Evolutionary conservation across 1,284 basidiomycete genomes (phyloP), one percentile per base, ranked within the genome.

Genomic region (Caloboletus inedulis): DNA sequence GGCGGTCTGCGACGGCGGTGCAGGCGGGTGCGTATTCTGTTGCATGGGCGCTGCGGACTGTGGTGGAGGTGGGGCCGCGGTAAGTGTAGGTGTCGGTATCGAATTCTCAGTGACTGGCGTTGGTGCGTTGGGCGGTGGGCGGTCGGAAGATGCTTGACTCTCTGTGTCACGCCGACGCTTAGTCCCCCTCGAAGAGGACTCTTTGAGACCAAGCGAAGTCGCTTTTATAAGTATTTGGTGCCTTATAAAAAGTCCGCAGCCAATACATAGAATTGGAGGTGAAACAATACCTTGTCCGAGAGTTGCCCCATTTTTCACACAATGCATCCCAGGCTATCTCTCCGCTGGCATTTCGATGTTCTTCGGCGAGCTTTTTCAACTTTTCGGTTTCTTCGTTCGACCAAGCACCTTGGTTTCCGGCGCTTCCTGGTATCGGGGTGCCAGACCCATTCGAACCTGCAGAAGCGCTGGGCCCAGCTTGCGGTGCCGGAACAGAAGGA

Each of bases 151-250:
- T n/a, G 57, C 8, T 18, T 68, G 67, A 23, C 68, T 61, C 2
- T 79, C 77, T 5, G 74, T 71, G 55, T 79, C 73, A 70, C 79
- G 74, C 42, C 83, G 77, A 39, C 87, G 77, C 62, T 89, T 89
- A 21, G 75, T 73, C 1, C 80, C 82, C 34, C 84, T 71, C 1
- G 79, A 81, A 5, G 85, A 81, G 54, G 83, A 87, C 59, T 87
- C 85, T 67, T 89, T 89, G 39, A 90, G 71, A 6, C 84, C 83
- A 25, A 90, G 68, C n/a, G 77, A 73, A 1, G 85, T 89, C 4
- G 87, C 88, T 65, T 88, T 89, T 56, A 88, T 78, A 30, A 89
- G 71, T 48, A 90, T 89, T 66, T 90, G 87, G 60, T 88, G 86
- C 61, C 87, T 89, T 59, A 27, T 7, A 27, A 18, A 49, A 46